Percentiles rank a stretch among this genome's conserved stretches.
These are phyloP conservation scores for Mychonastes homosphaera DNA, from an alignment of 139 green algal species.

Conservation along the genomic window DNA sequence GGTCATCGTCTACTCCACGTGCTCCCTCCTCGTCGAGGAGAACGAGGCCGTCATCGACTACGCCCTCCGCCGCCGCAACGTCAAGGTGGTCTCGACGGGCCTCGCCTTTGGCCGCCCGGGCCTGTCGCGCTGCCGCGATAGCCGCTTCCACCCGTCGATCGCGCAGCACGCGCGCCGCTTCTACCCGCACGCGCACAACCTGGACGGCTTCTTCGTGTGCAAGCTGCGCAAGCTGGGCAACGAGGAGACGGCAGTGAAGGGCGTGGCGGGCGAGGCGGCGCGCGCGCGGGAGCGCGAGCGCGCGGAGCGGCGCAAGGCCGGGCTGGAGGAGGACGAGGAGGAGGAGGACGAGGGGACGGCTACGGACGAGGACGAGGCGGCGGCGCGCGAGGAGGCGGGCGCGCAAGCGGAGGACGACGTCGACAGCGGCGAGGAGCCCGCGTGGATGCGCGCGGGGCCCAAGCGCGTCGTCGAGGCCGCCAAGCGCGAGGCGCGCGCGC, in stretches of 20 bases:
- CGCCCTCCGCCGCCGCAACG: constrained; percentile 85
- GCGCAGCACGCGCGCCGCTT: constrained; percentile 74
- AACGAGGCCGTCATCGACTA: constrained; percentile 98
- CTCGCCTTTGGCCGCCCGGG: constrained; percentile 89
- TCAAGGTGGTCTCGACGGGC: constrained; percentile 87
- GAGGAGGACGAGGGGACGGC: neutral
- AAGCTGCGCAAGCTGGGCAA: constrained; percentile 97
- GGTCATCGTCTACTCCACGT: constrained; percentile 95
- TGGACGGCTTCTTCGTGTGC: constrained; percentile 99
- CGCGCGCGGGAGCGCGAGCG: no score
- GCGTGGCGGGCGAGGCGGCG: no score
- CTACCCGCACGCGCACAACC: constrained; percentile 97
- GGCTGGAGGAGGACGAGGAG: neutral
- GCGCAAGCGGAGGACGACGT: neutral
- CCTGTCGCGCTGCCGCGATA: constrained; percentile 76
- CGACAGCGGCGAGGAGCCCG: no score
- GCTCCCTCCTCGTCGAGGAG: constrained; percentile 96
- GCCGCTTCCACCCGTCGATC: constrained; percentile 89
- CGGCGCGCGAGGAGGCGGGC: neutral
- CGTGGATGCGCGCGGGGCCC: no score
- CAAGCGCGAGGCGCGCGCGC: no score
- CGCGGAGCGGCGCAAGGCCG: neutral
- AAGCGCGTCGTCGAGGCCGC: no score
- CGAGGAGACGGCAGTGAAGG: constrained; percentile 4
- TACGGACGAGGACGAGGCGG: constrained; percentile 4